These are phyloP conservation scores for Pholiota molesta DNA, from an alignment of 768 basidiomycete species.

Conservation along the genomic window DNA sequence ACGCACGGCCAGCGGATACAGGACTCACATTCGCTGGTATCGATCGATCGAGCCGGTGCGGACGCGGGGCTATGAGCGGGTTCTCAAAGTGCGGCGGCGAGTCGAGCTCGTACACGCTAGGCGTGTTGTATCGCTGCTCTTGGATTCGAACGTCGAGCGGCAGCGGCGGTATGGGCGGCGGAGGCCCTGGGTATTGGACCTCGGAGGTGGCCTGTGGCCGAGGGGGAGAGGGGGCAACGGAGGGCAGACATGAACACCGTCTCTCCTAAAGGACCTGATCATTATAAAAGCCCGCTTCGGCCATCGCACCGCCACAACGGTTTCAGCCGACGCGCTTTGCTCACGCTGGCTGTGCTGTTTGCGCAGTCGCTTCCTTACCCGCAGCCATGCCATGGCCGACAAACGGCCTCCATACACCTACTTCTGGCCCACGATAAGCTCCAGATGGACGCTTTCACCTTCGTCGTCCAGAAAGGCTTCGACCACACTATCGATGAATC, in stretches of 20 bases:
- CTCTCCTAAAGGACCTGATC: too few relatives aligned
- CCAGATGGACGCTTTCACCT: too few relatives aligned
- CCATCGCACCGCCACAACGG: too few relatives aligned
- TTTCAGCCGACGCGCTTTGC: too few relatives aligned
- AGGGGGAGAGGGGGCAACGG: slow-evolving; percentile 53
- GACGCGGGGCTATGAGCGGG: slow-evolving; percentile 66
- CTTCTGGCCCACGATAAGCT: too few relatives aligned
- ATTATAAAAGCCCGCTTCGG: too few relatives aligned
- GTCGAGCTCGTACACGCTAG: slow-evolving; percentile 31
- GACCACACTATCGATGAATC: too few relatives aligned
- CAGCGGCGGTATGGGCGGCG: slow-evolving; percentile 2
- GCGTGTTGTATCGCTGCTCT: slow-evolving; percentile 27
- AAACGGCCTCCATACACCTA: too few relatives aligned
- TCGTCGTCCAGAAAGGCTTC: too few relatives aligned
- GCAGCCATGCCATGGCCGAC: too few relatives aligned
- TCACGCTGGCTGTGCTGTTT: too few relatives aligned
- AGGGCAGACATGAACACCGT: not conserved
- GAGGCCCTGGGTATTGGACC: not conserved
- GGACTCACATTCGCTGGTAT: slow-evolving; percentile 65
- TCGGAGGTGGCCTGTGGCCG: slow-evolving; percentile 40
- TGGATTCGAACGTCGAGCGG: slow-evolving; percentile 28
- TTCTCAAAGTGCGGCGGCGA: slow-evolving; percentile 55
- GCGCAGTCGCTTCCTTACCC: too few relatives aligned
- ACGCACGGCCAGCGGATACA: not conserved
- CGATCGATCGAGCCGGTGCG: slow-evolving; percentile 62